Conservation (phyloP, 345 rosid species). For the Raphanus raphanistrum region DNA sequence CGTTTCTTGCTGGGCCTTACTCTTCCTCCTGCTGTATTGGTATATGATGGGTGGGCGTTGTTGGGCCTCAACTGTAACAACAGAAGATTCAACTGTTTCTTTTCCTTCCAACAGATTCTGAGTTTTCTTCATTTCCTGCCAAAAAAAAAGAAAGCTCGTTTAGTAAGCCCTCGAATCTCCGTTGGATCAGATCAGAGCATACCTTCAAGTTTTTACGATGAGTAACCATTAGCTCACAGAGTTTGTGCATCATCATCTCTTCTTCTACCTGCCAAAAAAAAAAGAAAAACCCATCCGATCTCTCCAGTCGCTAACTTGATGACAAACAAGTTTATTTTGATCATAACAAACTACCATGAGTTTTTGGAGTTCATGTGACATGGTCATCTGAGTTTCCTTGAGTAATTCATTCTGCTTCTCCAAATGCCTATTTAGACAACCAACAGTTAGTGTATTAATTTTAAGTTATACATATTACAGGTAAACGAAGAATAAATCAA, state of each 20-base stretch:
- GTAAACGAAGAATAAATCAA: constrained; percentile 15
- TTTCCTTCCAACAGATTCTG: constrained; percentile 3
- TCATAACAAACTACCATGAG: constrained; percentile 47
- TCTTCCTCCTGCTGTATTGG: background rate
- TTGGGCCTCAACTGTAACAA: background rate
- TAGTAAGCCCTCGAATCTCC: background rate
- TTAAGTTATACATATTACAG: background rate
- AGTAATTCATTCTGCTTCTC: constrained; percentile 62
- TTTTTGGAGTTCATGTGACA: constrained; percentile 53
- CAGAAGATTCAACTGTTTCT: constrained; percentile 6
- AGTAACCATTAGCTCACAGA: constrained; percentile 53
- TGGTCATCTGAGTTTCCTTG: constrained; percentile 41
- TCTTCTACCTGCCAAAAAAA: constrained; percentile 62
- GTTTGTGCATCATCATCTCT: constrained; percentile 77
- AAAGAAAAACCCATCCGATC: background rate
- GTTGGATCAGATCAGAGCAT: background rate
- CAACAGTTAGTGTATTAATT: background rate
- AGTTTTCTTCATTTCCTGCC: constrained; percentile 14
- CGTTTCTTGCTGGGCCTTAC: background rate
- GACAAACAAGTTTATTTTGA: background rate
- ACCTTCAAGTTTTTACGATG: constrained; percentile 54
- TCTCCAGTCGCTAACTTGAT: background rate
- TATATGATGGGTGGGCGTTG: background rate
- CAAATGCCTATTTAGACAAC: constrained; percentile 46
- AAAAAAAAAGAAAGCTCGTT: background rate